Conservation (phyloP, 805 yeast genomes). For the Spathaspora arborariae region DNA sequence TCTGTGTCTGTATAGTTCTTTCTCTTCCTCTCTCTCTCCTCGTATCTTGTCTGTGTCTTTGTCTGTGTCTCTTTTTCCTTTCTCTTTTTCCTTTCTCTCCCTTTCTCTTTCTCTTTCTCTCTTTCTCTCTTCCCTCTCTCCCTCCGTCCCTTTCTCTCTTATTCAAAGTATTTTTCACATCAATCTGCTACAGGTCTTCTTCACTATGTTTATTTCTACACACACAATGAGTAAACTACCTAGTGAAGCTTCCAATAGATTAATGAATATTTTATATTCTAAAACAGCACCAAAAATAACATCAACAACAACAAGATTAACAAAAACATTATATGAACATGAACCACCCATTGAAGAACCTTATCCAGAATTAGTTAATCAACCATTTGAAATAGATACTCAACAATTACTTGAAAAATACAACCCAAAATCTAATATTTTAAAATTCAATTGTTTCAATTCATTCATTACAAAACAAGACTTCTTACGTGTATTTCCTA, state of each 20-base stretch:
- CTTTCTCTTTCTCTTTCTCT: too few species aligned
- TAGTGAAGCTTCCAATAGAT: conserved; percentile 20
- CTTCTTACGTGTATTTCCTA: conserved; percentile 36
- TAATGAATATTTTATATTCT: conserved; percentile 27
- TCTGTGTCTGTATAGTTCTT: too few species aligned
- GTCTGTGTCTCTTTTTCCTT: too few species aligned
- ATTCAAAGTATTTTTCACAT: too few species aligned
- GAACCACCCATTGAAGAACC: neutral
- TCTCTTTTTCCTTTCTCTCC: too few species aligned
- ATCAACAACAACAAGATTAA: conserved; percentile 23
- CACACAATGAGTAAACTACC: conserved; percentile 10
- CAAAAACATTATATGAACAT: conserved; percentile 20
- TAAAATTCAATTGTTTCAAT: conserved; percentile 35
- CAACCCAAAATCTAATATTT: conserved; percentile 22
- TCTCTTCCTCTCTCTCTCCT: too few species aligned
- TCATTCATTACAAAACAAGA: conserved; percentile 37
- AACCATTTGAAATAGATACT: neutral
- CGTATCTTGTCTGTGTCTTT: too few species aligned
- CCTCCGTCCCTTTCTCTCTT: too few species aligned
- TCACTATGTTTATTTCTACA: too few species aligned
- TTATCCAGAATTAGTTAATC: neutral
- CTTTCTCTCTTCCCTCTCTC: too few species aligned
- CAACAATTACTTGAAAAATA: neutral
- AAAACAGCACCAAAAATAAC: conserved; percentile 26
- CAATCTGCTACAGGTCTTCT: too few species aligned